Base-by-base conservation (phyloP, 2,329 filamentous ascomycete genomes). In the Claviceps cyperi region DNA sequence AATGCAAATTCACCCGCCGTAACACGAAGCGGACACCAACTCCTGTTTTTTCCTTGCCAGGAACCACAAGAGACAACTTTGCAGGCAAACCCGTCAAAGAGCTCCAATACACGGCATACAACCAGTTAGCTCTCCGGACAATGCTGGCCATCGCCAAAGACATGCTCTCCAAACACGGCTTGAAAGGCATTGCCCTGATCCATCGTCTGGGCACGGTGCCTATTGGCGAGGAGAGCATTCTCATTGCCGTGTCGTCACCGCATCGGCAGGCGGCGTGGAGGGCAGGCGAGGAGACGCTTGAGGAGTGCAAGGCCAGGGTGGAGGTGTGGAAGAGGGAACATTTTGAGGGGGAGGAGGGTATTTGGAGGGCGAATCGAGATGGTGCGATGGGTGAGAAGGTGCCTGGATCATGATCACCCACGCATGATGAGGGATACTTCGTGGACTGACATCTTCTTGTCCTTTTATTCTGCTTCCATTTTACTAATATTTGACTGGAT, bases 311-410 rank as follows among this genome's bases (percentile, higher is more conserved):
- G 70, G 78, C 77, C 50, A 80, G 75, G 56, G 87, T 87, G n/a
- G 92, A 98, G 71, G 83, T 98, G 41, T 96, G 91, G 91, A 96
- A 96, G 69, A 73, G 81, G 56, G 91, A 97, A 69, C 84, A 88
- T 64, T 96, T 96, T 71, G 80, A 77, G 44, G 83, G 77, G 1
- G 83, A 81, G 21, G 83, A 84, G 55, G 86, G 82, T 6, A 76
- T 92, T 43, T 96, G 90, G 90, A 82, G 88, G 67, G 87, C 86
- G 53, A 96, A 96, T 68, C 70, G 83, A 55, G 89, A 94, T 66
- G 85, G 84, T 9, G 70, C 73, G 52, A 66, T 69, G 46, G 83
- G 80, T 6, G 69, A 73, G 43, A 71, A 65, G 57, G 64, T 76
- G 52, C 59, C 40, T 54, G 22, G 35, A 6, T 48, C 1, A 32